Conservation (phyloP, 2,329 filamentous ascomycete genomes). For the Bipolaris victoriae region DNA sequence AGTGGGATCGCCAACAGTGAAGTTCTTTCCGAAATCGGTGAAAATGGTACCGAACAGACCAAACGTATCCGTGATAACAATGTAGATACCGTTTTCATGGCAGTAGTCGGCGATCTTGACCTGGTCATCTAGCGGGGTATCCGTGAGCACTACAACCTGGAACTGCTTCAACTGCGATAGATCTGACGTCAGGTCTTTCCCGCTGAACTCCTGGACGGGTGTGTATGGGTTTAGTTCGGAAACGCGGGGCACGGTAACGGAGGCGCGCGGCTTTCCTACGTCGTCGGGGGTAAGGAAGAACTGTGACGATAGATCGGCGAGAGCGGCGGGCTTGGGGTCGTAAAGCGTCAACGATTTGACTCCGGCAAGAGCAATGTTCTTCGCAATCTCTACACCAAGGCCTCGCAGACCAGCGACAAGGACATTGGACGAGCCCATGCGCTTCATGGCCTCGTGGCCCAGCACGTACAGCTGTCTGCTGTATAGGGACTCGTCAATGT, state of each 20-base stretch:
- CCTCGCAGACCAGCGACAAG: slow-evolving; percentile 91
- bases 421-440: slow-evolving; percentile 95
- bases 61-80: slow-evolving; percentile 86
- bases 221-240: slow-evolving; percentile 97
- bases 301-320: slow-evolving; percentile 92
- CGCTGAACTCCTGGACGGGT: slow-evolving; percentile 76
- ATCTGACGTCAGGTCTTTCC: slow-evolving; percentile 72
- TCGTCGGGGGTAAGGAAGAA: slow-evolving; percentile 92
- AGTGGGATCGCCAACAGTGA: slow-evolving; percentile 86
- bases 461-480: slow-evolving; percentile 73
- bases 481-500: slow-evolving; percentile 72
- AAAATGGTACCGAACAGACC: slow-evolving; percentile 96
- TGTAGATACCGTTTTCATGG: slow-evolving; percentile 89
- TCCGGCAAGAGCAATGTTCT: slow-evolving; percentile 96
- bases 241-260: slow-evolving; percentile 84
- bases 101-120: slow-evolving; percentile 88
- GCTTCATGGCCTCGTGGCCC: slow-evolving; percentile 91
- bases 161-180: slow-evolving; percentile 85
- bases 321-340: slow-evolving; percentile 82
- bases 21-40: slow-evolving; percentile 95
- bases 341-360: slow-evolving; percentile 96
- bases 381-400: slow-evolving; percentile 95
- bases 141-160: slow-evolving; percentile 90
- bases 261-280: slow-evolving; percentile 88
- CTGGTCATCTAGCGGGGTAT: slow-evolving; percentile 80